Base-by-base conservation (phyloP, 345 rosid species). In the Gynandropsis gynandra region DNA sequence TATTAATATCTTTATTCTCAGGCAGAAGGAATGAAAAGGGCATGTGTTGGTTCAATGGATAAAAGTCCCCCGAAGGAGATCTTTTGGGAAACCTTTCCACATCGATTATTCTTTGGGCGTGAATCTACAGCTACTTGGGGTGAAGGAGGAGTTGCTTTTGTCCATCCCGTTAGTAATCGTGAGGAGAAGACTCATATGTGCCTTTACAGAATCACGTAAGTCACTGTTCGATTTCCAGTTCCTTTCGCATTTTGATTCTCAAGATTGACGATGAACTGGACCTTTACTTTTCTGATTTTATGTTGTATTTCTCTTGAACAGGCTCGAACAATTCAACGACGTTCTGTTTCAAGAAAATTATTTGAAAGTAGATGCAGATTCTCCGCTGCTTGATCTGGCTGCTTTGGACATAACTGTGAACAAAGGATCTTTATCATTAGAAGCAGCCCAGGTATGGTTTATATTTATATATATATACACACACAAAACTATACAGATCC, bases 271-370 rank as follows among this genome's bases (percentile, higher is more conserved):
- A 24, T 24, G 29, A 24, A 24, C 29, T 24, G 29, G 29, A 24
- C 29, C 29, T 24, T 10, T 16, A 20, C 47, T 45, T 14, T 58
- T 53, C 51, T 41, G 44, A 50, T 12, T 51, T 43, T 31, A 42
- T 1, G 13, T 36, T 45, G 11, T 13, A 8, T 42, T 55, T 24
- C 12, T 43, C 43, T 15, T 44, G 20, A 46, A 69, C 87, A 90
- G 96, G 75, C 72, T 87, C 39, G 98, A 90, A 73, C 98, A 87
- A 75, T 84, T 82, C 82, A 87, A 87, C 58, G 98, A 92, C 42
- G 78, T 85, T 68, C 66, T 92, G 53, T 65, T 12, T 63, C 89
- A 87, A 67, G 95, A 87, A 70, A 92, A 87, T 64, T 34, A 5
- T 49, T 4, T 65, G 32, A 66, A 62, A 21, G 32, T 49, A 54